These are phyloP conservation scores for Phalaenopsis hybrid DNA, from an alignment of 116 monocot species.

Conservation along the genomic window DNA sequence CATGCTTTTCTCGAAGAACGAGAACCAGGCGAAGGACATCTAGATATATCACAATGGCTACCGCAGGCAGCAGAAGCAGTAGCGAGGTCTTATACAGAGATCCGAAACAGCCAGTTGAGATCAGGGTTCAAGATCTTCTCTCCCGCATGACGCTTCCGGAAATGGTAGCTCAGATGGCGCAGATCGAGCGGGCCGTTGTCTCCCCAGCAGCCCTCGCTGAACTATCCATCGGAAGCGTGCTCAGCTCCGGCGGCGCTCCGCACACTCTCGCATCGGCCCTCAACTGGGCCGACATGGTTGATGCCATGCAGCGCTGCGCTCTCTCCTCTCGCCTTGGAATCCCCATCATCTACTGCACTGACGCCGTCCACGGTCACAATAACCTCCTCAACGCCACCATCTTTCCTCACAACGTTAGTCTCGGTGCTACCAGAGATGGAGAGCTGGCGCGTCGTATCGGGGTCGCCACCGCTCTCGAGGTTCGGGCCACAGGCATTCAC, in stretches of 20 bases:
- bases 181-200: slow-evolving; percentile 67
- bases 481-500: slow-evolving; percentile 66
- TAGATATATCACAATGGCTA: background rate
- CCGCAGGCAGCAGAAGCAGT: background rate
- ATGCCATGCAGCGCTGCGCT: slow-evolving; percentile 58
- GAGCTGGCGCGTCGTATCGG: slow-evolving; percentile 58
- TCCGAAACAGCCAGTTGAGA: slow-evolving; percentile 39
- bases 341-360: slow-evolving; percentile 72
- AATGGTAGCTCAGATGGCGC: slow-evolving; percentile 86
- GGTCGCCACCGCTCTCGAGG: slow-evolving; percentile 69
- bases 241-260: slow-evolving; percentile 71
- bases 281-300: slow-evolving; percentile 80
- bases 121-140: slow-evolving; percentile 52
- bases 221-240: slow-evolving; percentile 67
- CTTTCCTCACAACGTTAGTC: slow-evolving; percentile 87
- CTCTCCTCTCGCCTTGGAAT: slow-evolving; percentile 58
- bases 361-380: slow-evolving; percentile 90
- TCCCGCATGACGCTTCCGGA: slow-evolving; percentile 66
- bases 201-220: slow-evolving; percentile 28
- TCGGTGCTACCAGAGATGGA: slow-evolving; percentile 71
- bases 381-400: slow-evolving; percentile 76
- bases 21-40: too few species aligned
- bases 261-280: slow-evolving; percentile 24
- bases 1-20: too few species aligned
- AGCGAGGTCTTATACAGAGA: slow-evolving; percentile 34